Base-by-base conservation (phyloP, 495 filamentous ascomycete species). In the Collariella sp. region DNA sequence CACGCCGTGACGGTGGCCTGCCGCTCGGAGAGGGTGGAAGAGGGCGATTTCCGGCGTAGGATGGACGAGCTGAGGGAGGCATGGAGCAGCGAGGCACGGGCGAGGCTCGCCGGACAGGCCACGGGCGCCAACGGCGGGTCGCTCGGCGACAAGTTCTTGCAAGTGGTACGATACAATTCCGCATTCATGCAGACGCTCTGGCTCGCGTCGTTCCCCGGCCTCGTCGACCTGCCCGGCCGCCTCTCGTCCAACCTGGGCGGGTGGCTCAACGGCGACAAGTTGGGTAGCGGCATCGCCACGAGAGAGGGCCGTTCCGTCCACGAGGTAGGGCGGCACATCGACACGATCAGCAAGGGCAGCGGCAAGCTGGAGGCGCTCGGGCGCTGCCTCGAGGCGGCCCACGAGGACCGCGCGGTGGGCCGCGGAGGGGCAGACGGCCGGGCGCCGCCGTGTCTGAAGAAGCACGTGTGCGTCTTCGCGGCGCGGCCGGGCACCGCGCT, bases 391-490 rank as follows among this genome's bases (percentile, higher is more conserved):
- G 44, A 55, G 3, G 4, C 2, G 22, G 53, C 53, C 9, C 46
- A n/a, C 26, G 15, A 16, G 10, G 53, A 49, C 46, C 1, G 12
- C 38, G 39, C 1, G 0, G 5, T 34, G 22, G 18, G 45, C 35
- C 3, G 23, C 19, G 24, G 23, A 19, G 52, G 31, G 6, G 22
- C 13, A 1, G 22, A 15, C 22, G 22, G 42, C 42, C 42, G 10
- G 10, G 1, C 40, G 40, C 18, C 18, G 10, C 29, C 35, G 33
- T 31, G 19, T 6, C 53, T 56, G 16, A 56, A 50, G 53, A 56
- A 50, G 53, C 53, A 56, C 19, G 53, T 16, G 1, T 47, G 39
- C 35, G 53, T 56, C 46, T n/a, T n/a, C n/a, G n/a, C n/a, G n/a
- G n/a, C n/a, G n/a, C n/a, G n/a, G n/a, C n/a, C n/a, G n/a, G n/a